A percentile compares a stretch with the other conserved stretches of the same genome.
Conservation (phyloP, 73 alveolate species). For the Paraurostyla sp. region DNA sequence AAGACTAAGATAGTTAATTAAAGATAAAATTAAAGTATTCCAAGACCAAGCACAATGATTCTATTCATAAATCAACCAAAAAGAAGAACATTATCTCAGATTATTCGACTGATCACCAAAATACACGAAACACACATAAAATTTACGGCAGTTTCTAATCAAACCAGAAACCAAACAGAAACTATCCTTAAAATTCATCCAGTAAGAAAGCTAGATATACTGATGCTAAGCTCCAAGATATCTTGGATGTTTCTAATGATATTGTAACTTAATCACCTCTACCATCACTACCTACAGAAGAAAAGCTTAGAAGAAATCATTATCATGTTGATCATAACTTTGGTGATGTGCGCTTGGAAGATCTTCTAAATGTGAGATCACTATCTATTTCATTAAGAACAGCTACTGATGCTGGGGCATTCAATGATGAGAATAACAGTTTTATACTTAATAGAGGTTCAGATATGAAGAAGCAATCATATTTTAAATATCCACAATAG, state of each 20-base stretch:
- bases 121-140: neutral
- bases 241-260: constrained; percentile 13
- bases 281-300: constrained; percentile 42
- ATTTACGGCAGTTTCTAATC: neutral
- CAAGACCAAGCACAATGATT: too few relatives aligned
- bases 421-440: neutral
- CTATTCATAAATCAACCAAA: constrained; percentile 2
- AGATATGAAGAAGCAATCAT: constrained; percentile 7
- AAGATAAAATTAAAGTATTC: neutral
- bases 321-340: neutral
- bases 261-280: constrained; percentile 5
- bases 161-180: neutral
- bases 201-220: constrained; percentile 3
- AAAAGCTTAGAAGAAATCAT: too few relatives aligned
- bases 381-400: constrained; percentile 36
- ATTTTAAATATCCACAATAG: neutral
- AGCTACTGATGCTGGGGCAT: constrained; percentile 44
- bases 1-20: neutral
- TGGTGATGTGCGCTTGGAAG: neutral
- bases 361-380: constrained; percentile 14
- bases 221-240: constrained; percentile 29
- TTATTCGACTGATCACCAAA: neutral
- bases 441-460: neutral
- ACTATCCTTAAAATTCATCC: neutral
- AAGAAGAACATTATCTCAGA: neutral